Evolutionary conservation across 2,329 filamentous ascomycete genomes (phyloP), one percentile per base, ranked within the genome.

Genomic region (Pseudogymnoascus sp.): DNA sequence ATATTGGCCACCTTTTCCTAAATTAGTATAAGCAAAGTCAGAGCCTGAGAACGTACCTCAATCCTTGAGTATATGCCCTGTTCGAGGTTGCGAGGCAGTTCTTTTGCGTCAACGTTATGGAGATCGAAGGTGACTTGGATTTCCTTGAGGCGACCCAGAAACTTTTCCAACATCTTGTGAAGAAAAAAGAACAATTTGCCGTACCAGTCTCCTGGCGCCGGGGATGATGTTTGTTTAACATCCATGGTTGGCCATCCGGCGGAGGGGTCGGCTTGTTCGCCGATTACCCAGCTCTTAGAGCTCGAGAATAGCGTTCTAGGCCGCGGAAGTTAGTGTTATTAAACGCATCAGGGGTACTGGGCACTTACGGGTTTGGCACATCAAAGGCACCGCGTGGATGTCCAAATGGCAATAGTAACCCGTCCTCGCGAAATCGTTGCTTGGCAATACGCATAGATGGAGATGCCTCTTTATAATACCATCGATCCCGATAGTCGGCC

Each of bases 311-410:
- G 69, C 0, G 75, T 77, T 5, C 76, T 78, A 39, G 25, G 16
- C 11, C 11, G 3, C 19, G 64, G 33, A 65, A 58, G 61, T 67
- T 55, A 67, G 63, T 14, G 58, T 59, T 30, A 39, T 22, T 41
- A 25, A 25, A 39, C 16, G 12, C 23, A 12, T 52, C 3, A 36
- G 36, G 42, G 30, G 28, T 58, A 19, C 1, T 6, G 1, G n/a
- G 5, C 23, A 74, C 76, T 67, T 62, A 78, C 76, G 76, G 76
- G 65, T 80, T 79, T 1, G 76, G 77, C 0, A 66, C 69, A 7
- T 68, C 65, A 62, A 77, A 79, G 0, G 64, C 64, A 6, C 64
- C 49, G 5, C 67, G 64, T 3, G 72, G 71, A 19, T 52, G 25
- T 16, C 45, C 45, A 68, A 76, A 79, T 1, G 77, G 77, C 5